Conservation (phyloP, 139 green algal species). For the Ulvella scutata region DNA sequence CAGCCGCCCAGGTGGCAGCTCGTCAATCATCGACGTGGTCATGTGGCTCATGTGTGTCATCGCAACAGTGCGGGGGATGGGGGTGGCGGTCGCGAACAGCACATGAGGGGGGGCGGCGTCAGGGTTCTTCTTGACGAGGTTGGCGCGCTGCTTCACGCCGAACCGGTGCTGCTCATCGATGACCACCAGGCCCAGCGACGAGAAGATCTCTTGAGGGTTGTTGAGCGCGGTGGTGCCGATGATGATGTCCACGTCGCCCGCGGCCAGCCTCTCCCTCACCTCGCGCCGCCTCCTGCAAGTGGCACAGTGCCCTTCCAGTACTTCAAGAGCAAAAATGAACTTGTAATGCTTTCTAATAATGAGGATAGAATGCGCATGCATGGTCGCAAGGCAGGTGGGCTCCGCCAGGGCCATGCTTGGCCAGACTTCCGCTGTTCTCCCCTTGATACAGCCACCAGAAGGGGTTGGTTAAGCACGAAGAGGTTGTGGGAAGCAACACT, state of each 20-base stretch:
- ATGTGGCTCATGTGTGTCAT: constrained; percentile 56
- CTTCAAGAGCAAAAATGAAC: too few species aligned
- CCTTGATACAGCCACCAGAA: too few species aligned
- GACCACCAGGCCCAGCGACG: constrained; percentile 63
- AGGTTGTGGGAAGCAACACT: too few species aligned
- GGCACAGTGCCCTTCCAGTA: too few species aligned
- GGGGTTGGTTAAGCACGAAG: too few species aligned
- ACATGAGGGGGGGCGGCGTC: constrained; percentile 55
- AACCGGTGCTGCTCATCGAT: constrained; percentile 96
- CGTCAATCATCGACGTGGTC: constrained; percentile 33
- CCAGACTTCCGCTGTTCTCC: too few species aligned
- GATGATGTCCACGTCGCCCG: constrained; percentile 43
- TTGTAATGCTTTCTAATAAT: too few species aligned
- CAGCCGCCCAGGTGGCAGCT: constrained; percentile 47
- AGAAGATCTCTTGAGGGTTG: constrained; percentile 34
- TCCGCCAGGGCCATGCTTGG: too few species aligned
- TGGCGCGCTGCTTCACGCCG: constrained; percentile 65
- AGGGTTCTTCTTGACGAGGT: constrained; percentile 25
- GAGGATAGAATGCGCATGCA: too few species aligned
- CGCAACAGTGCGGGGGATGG: constrained; percentile 86
- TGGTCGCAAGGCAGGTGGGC: too few species aligned
- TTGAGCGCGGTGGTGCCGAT: constrained; percentile 79
- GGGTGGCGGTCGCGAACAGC: constrained; percentile 87
- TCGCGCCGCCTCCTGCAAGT: background rate
- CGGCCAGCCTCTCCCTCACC: constrained; percentile 4